phyloP scores from a whole-genome alignment of 495 filamentous ascomycete species.

The Lasiosphaeris hirsuta region DNA sequence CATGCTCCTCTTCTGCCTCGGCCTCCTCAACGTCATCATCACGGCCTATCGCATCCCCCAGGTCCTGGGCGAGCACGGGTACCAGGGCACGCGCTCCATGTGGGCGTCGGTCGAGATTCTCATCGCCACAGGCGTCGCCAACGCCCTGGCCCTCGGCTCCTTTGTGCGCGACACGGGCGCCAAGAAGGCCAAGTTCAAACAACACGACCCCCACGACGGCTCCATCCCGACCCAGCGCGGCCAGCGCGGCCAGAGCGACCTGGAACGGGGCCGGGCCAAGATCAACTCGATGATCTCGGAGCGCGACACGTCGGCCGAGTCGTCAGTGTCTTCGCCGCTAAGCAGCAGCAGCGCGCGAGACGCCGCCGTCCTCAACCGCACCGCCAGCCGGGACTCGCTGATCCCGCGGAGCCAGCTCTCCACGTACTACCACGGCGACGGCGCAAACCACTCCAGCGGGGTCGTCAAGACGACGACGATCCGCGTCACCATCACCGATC shows the following conservation, averaged over 20 bases:
- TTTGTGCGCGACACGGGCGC: conserved; percentile 74
- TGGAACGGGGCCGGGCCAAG: conserved; percentile 28
- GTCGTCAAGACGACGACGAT: conserved; percentile 33
- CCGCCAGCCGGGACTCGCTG: conserved; percentile 25
- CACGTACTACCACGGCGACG: neutral
- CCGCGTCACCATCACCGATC: conserved; percentile 19
- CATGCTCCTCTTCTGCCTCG: conserved; percentile 70
- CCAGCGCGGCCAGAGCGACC: conserved; percentile 8
- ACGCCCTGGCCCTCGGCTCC: conserved; percentile 72
- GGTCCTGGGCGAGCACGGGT: conserved; percentile 57
- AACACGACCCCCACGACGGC: conserved; percentile 42
- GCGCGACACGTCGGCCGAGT: conserved; percentile 10
- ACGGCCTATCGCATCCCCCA: conserved; percentile 72
- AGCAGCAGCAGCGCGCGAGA: neutral
- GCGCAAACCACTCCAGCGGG: neutral
- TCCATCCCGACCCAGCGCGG: conserved; percentile 12
- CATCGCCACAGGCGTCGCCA: conserved; percentile 69
- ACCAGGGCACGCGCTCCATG: conserved; percentile 71
- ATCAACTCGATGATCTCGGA: conserved; percentile 1
- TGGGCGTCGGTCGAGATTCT: conserved; percentile 73
- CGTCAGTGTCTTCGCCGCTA: neutral
- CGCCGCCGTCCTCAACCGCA: neutral
- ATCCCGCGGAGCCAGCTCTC: conserved; percentile 16
- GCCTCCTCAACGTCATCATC: conserved; percentile 65
- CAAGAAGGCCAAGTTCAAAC: conserved; percentile 68